phyloP scores from a whole-genome alignment of 768 basidiomycete species.

The Pulveroboletus sp. region DNA sequence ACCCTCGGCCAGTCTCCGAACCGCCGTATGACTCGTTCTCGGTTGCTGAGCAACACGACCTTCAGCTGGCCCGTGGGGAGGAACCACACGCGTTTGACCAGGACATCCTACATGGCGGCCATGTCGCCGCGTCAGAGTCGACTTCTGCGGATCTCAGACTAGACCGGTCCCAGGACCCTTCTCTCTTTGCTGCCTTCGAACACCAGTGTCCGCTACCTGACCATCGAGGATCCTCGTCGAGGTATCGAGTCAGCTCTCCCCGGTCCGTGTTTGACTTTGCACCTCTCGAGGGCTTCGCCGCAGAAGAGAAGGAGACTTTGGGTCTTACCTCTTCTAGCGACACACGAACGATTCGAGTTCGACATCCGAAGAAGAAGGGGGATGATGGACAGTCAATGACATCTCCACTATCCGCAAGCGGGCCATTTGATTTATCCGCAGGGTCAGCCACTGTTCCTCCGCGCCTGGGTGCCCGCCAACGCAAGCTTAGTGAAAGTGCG shows the following conservation, averaged over 20 bases:
- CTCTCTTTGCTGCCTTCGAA: conserved; percentile 34
- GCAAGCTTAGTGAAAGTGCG: conserved; percentile 84
- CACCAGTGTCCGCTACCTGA: conserved; percentile 22
- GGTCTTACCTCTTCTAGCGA: conserved; percentile 48
- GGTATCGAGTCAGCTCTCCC: conserved; percentile 59
- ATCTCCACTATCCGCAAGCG: background rate
- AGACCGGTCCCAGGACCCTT: conserved; percentile 45
- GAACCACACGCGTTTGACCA: conserved; percentile 14
- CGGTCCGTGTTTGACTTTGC: conserved; percentile 66
- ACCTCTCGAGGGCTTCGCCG: conserved; percentile 73
- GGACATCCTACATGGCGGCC: conserved; percentile 4
- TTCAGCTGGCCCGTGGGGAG: conserved; percentile 38
- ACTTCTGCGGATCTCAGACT: conserved; percentile 33
- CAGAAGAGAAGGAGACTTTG: conserved; percentile 58
- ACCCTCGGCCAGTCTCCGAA: conserved; percentile 29
- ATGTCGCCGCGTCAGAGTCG: background rate
- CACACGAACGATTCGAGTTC: conserved; percentile 18
- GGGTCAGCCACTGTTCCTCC: conserved; percentile 8
- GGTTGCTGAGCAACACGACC: conserved; percentile 45
- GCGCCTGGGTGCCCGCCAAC: conserved; percentile 51
- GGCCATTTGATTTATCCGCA: conserved; percentile 11
- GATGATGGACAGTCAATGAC: conserved; percentile 5
- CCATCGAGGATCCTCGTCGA: conserved; percentile 38
- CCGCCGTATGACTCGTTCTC: conserved; percentile 41
- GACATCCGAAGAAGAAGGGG: conserved; percentile 9